Evolutionary conservation across 2,329 filamentous ascomycete genomes (phyloP).

Genomic region (Talaromyces sp.): DNA sequence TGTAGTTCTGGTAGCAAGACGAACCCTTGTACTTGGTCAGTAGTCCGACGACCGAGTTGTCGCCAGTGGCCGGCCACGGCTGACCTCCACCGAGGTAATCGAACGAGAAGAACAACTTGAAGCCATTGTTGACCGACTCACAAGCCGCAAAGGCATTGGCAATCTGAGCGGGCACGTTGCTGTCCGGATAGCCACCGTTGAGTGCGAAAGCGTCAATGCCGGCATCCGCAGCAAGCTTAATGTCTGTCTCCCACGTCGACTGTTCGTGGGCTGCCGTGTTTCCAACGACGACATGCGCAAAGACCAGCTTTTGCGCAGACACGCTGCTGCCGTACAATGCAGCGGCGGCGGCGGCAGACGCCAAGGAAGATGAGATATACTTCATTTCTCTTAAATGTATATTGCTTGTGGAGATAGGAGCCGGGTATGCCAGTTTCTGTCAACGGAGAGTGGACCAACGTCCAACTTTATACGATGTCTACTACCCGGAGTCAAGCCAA

Average conservation of each 20-base stretch:
- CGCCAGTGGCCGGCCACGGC: conserved; percentile 25
- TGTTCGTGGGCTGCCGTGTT: conserved; percentile 14
- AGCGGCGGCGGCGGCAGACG: conserved; percentile 3
- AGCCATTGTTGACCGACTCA: conserved; percentile 18
- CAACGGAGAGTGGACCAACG: not conserved
- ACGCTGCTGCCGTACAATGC: not conserved
- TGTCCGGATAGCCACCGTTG: conserved; percentile 28
- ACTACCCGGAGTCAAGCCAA: not conserved
- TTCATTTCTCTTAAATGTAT: conserved; percentile 4
- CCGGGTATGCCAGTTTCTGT: not conserved
- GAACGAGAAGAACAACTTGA: conserved; percentile 35
- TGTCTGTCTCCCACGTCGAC: conserved; percentile 22
- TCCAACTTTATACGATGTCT: not conserved
- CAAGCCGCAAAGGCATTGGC: conserved; percentile 25
- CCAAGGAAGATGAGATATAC: conserved; percentile 5
- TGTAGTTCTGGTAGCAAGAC: conserved; percentile 21
- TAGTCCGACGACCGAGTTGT: conserved; percentile 20
- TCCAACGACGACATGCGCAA: conserved; percentile 26
- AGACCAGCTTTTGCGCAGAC: conserved; percentile 16
- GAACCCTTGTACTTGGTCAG: conserved; percentile 23
- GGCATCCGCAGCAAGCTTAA: conserved; percentile 30
- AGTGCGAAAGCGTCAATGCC: conserved; percentile 41
- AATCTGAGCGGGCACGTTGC: conserved; percentile 17
- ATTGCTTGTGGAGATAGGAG: not conserved
- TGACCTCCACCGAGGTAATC: conserved; percentile 30